Percentiles rank a stretch among this genome's conserved stretches.
phyloP scores from a whole-genome alignment of 2,329 filamentous ascomycete genomes.

The Epichloe sylvatica region DNA sequence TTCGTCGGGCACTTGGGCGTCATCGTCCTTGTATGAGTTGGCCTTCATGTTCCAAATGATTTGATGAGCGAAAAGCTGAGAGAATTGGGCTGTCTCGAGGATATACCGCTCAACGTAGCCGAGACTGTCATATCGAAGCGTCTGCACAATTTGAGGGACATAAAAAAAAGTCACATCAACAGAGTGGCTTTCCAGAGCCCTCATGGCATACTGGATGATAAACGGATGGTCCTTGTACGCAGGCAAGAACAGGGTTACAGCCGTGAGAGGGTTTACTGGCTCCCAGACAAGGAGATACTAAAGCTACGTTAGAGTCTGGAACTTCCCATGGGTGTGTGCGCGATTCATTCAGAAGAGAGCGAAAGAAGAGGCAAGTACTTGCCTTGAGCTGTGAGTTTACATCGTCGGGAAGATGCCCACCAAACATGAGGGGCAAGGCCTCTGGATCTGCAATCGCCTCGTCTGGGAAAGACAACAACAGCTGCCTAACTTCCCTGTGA shows the following conservation, averaged over 20 bases:
- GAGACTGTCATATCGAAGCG: constrained; percentile 78
- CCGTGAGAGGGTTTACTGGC: constrained; percentile 81
- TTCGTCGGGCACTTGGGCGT: constrained; percentile 73
- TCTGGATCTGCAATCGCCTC: constrained; percentile 71
- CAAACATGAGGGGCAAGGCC: constrained; percentile 70
- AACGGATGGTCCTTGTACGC: constrained; percentile 84
- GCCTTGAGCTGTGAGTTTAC: constrained; percentile 71
- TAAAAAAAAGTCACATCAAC: constrained; percentile 99
- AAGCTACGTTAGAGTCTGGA: constrained; percentile 7
- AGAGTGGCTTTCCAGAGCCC: constrained; percentile 81
- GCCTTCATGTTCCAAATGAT: constrained; percentile 99
- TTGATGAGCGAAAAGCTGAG: constrained; percentile 96
- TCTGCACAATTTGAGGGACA: constrained; percentile 94
- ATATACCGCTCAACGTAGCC: constrained; percentile 97
- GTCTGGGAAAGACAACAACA: constrained; percentile 71
- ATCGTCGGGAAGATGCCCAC: constrained; percentile 60
- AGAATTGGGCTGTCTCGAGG: constrained; percentile 89
- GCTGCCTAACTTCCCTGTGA: constrained; percentile 59
- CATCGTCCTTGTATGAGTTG: constrained; percentile 95
- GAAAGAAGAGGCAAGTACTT: constrained; percentile 8
- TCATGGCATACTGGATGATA: constrained; percentile 92
- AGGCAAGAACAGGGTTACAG: constrained; percentile 85
- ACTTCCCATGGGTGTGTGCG: neutral
- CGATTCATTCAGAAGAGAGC: neutral
- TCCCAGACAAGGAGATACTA: constrained; percentile 88